phyloP scores from a whole-genome alignment of 1,284 basidiomycete species.

The Fomitiporia mediterranea region DNA sequence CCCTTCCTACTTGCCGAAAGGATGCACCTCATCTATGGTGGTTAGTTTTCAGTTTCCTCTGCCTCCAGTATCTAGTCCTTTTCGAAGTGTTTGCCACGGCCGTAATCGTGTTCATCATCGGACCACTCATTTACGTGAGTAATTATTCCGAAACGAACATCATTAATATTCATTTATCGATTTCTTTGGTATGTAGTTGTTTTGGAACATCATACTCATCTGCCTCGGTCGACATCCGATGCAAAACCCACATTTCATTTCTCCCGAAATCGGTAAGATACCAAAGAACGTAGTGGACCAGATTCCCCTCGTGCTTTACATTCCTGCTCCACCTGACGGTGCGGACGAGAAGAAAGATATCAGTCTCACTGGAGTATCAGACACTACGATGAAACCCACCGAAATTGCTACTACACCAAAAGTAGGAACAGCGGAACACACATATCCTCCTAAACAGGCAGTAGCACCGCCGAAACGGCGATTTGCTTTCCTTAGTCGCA shows the following conservation, averaged over 20 bases:
- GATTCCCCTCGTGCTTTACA: slow-evolving; percentile 78
- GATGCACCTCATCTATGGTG: slow-evolving; percentile 78
- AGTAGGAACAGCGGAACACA: slow-evolving; percentile 15
- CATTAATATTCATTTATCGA: neutral
- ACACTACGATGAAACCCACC: slow-evolving; percentile 34
- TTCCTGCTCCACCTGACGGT: slow-evolving; percentile 69
- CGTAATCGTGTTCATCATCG: slow-evolving; percentile 68
- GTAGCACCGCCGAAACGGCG: slow-evolving; percentile 33
- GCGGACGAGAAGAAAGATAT: slow-evolving; percentile 27
- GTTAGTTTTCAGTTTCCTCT: slow-evolving; percentile 73
- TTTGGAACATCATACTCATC: slow-evolving; percentile 71
- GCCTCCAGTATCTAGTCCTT: slow-evolving; percentile 70
- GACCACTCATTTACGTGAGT: slow-evolving; percentile 71
- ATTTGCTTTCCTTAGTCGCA: slow-evolving; percentile 15
- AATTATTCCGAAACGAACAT: neutral
- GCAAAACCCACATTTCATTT: slow-evolving; percentile 64
- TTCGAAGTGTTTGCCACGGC: slow-evolving; percentile 69
- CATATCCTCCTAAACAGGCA: slow-evolving; percentile 56
- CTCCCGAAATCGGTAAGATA: slow-evolving; percentile 71
- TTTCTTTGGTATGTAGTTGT: slow-evolving; percentile 40
- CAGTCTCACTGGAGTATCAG: slow-evolving; percentile 26
- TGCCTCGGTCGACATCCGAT: slow-evolving; percentile 72
- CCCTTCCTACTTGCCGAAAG: slow-evolving; percentile 61
- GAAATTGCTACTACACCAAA: slow-evolving; percentile 35
- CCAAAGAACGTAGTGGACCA: slow-evolving; percentile 63